Conservation (phyloP, 352 stramenopile species). For the Pythium insidiosum region DNA sequence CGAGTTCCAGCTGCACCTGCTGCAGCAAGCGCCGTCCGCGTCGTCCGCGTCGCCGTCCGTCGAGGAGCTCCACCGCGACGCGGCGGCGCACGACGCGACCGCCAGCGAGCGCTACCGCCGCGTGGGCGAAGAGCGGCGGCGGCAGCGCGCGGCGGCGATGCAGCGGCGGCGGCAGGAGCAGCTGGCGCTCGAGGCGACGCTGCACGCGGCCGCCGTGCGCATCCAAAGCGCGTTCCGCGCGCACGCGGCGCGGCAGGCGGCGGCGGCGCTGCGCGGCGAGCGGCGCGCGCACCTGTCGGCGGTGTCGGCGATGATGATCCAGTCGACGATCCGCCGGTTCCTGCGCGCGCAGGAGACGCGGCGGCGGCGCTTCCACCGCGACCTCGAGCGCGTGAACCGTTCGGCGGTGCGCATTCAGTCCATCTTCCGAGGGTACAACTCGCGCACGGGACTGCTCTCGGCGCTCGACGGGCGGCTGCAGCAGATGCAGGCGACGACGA, state of each 20-base stretch:
- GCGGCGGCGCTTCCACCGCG: slow-evolving; percentile 31
- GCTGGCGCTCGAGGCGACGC: slow-evolving; percentile 33
- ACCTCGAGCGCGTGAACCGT: slow-evolving; percentile 54
- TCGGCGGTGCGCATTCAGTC: slow-evolving; percentile 58
- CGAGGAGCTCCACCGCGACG: slow-evolving; percentile 29
- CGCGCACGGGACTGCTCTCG: slow-evolving; percentile 26
- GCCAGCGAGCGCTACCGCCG: slow-evolving; percentile 32
- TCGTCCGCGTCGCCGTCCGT: too few relatives aligned
- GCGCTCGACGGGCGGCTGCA: slow-evolving; percentile 29
- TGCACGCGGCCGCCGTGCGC: slow-evolving; percentile 23
- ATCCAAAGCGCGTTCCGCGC: slow-evolving; percentile 45
- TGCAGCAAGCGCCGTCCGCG: too few relatives aligned
- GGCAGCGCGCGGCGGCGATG: slow-evolving; percentile 42
- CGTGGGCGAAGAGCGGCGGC: slow-evolving; percentile 38
- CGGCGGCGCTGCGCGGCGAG: slow-evolving; percentile 23
- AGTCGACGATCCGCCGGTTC: slow-evolving; percentile 59
- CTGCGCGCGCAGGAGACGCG: slow-evolving; percentile 31
- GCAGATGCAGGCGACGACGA: not conserved
- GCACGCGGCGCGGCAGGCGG: slow-evolving; percentile 27
- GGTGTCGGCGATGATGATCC: slow-evolving; percentile 53
- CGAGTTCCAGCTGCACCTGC: slow-evolving; percentile 34
- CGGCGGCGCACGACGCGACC: slow-evolving; percentile 2
- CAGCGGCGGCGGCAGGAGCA: slow-evolving; percentile 46
- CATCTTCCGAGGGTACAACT: slow-evolving; percentile 61
- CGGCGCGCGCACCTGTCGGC: slow-evolving; percentile 44